Evolutionary conservation across 805 yeast genomes (phyloP), one percentile per base, ranked within the genome.

Genomic region (Metschnikowia continentalis): DNA sequence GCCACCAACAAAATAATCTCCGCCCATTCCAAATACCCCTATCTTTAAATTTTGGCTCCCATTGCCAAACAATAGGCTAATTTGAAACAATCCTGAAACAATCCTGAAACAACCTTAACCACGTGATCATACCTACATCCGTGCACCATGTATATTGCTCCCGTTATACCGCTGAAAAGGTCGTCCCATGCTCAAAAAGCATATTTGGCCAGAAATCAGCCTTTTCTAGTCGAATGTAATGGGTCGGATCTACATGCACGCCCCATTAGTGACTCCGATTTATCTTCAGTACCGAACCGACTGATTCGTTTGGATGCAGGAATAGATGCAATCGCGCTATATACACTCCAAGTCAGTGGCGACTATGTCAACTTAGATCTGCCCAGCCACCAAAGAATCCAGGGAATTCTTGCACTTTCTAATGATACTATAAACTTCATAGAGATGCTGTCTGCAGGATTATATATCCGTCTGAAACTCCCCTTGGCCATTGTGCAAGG

Each of bases 161-260:
- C 46, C 6, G 22, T 42, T 6, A n/a, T 42, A 33, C 32, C 38
- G n/a, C 46, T 42, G 46, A 5, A 32, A 22, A 32, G 46, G 32
- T 42, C 46, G 19, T 32, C 20, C 5, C 32, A 20, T n/a, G 46
- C 46, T 19, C 37, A 42, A n/a, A 42, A 42, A 20, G 46, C 38
- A 3, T 23, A 32, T 15, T 30, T 42, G 19, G 2, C 3, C 6
- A 10, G 10, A 19, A 10, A 20, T n/a, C 46, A 42, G 15, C 32
- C 38, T 4, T 42, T 33, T 33, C 30, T 42, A 13, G 20, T 42
- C 4, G 38, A 42, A 13, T 22, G 22, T 6, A 22, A 42, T 13
- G 46, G 46, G 2, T 15, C 19, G n/a, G 37, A n/a, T 3, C 11
- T 42, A n/a, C 10, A 35, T 10, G 38, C 38, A n/a, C 46, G 46